Base-by-base conservation (phyloP, 257 asterid genomes). In the Salvia rosmarinus region DNA sequence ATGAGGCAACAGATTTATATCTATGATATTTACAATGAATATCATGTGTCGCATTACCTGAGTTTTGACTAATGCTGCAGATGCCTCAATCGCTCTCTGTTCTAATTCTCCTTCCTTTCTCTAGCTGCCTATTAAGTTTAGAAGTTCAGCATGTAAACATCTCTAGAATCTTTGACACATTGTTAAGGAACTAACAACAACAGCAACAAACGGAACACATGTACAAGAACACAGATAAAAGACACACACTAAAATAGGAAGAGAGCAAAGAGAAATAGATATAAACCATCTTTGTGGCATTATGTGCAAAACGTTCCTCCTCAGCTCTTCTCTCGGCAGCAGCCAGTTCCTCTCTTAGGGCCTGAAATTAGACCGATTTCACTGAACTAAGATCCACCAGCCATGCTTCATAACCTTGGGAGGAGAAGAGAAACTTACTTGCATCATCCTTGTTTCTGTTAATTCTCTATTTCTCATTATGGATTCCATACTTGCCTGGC, bases 381-480 rank as follows among this genome's bases (percentile, higher is more conserved):
- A 63, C 43, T 72, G 51, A 20, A 75, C 78, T 70, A 76, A 75
- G 55, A 35, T 71, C 79, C 61, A 76, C 47, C 52, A 44, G 70
- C 59, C 76, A 78, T 37, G n/a, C 19, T 67, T 77, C 72, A 12
- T 44, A 50, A 72, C 60, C 54, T 51, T 49, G 19, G 56, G 9
- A 42, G 54, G 35, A 50, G 49, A 30, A 49, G 39, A 57, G 43
- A 28, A 65, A 71, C 97, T 84, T 78, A 95, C 99, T 90, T 95
- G 99, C 95, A 91, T 88, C 98, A 95, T 95, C 85, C 97, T 88
- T 76, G 99, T 95, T 88, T 95, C 99, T 21, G 99, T 83, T 67
- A 95, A 85, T 84, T 95, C 99, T 82, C 99, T 87, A 82, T 82
- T 95, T 77, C 99, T 91, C 97, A 88, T 83, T 59, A 90, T 73